A percentile compares a stretch with the other conserved stretches of the same genome.
phyloP scores from a whole-genome alignment of 345 rosid genomes.

The Acer yangbiense region DNA sequence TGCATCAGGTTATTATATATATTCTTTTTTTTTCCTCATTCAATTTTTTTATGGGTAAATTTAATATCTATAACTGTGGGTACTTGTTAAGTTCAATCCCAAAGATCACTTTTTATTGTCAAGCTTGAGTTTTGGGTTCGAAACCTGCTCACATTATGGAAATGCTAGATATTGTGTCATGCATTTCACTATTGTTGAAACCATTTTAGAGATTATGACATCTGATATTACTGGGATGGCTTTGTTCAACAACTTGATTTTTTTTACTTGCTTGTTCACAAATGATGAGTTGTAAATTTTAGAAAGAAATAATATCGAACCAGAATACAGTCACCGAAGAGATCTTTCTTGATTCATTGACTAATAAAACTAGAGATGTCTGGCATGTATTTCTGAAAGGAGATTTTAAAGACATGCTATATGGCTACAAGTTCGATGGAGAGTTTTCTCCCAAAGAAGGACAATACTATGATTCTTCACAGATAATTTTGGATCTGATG shows the following conservation, averaged over 20 bases:
- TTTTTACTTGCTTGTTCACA: too few species aligned
- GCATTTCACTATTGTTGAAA: too few species aligned
- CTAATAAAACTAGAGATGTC: conserved; percentile 73
- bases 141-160: too few species aligned
- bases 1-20: conserved; percentile 49
- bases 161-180: too few species aligned
- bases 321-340: conserved; percentile 78
- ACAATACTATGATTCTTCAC: conserved; percentile 60
- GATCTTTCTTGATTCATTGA: conserved; percentile 65
- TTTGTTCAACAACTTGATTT: too few species aligned
- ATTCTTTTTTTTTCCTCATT: neutral
- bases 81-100: too few species aligned
- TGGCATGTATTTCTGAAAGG: conserved; percentile 89
- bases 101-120: too few species aligned
- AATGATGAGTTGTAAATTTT: too few species aligned
- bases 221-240: too few species aligned
- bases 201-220: too few species aligned
- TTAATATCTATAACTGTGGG: too few species aligned
- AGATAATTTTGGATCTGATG: neutral
- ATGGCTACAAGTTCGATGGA: conserved; percentile 83
- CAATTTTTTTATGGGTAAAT: neutral
- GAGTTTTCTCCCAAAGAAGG: conserved; percentile 70
- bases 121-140: too few species aligned
- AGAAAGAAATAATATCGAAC: neutral
- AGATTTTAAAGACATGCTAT: conserved; percentile 65